Percentiles rank a stretch among this genome's conserved stretches.
These are phyloP conservation scores for Elaeis guineensis DNA, from an alignment of 176 grass and related monocot species.

Conservation along the genomic window DNA sequence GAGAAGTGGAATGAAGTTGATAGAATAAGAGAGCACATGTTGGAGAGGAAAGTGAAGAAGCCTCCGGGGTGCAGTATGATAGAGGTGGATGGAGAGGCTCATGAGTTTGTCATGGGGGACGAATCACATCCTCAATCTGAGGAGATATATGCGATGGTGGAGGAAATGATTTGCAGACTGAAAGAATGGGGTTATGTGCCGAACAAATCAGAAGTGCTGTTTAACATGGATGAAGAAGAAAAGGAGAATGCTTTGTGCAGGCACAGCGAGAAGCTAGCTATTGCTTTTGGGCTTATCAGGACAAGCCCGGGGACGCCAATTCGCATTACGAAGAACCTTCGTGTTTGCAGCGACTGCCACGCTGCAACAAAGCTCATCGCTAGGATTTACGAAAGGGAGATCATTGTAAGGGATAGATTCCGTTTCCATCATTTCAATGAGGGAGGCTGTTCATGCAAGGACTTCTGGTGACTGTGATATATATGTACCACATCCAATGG, in stretches of 20 bases:
- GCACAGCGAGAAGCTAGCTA: constrained; percentile 22
- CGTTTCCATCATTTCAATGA: constrained; percentile 19
- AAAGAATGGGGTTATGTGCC: constrained; percentile 11
- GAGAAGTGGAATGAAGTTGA: constrained; percentile 9
- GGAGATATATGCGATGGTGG: constrained; percentile 12
- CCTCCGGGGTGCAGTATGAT: constrained; percentile 13
- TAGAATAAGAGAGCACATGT: constrained; percentile 10
- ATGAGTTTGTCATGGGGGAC: constrained; percentile 15
- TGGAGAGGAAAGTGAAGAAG: constrained; percentile 9
- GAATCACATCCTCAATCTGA: constrained; percentile 4
- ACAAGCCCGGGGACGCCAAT: constrained; percentile 4
- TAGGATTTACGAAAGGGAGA: constrained; percentile 12
- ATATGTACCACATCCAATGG: too few relatives aligned
- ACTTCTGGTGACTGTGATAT: constrained; percentile 6
- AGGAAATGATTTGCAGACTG: neutral
- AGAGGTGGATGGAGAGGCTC: constrained; percentile 12
- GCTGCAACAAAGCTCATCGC: constrained; percentile 3
- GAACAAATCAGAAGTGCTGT: neutral
- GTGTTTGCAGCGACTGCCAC: constrained; percentile 19
- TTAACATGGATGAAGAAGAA: constrained; percentile 17
- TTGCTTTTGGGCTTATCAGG: constrained; percentile 17
- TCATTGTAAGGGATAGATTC: constrained; percentile 7
- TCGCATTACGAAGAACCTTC: constrained; percentile 18
- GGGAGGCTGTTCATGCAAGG: constrained; percentile 7
- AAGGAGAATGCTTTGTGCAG: constrained; percentile 6